These are phyloP conservation scores for Lathyrus sativus DNA, from an alignment of 306 rosid species.

Conservation along the genomic window DNA sequence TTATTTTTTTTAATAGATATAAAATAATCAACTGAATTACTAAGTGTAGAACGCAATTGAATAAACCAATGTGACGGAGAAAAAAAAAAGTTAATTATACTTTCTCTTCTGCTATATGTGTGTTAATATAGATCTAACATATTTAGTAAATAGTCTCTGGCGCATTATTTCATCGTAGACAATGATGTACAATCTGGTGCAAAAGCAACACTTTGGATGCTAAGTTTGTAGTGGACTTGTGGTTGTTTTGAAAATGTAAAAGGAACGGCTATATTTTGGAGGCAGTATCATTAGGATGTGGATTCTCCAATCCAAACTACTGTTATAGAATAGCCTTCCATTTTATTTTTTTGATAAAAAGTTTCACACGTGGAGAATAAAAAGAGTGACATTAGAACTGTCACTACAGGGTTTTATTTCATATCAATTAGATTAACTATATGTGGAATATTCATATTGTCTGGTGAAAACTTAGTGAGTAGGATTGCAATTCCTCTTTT, in stretches of 20 bases:
- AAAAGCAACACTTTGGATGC: conserved; percentile 2
- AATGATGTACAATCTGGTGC: neutral
- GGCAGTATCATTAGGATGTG: conserved; percentile 46
- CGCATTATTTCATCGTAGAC: too few species aligned
- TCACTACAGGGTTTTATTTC: conserved; percentile 46
- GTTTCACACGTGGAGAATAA: conserved; percentile 51
- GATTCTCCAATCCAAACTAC: conserved; percentile 57
- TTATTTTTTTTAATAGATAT: too few species aligned
- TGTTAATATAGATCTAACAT: too few species aligned
- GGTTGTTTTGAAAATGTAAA: conserved; percentile 40
- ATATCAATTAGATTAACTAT: conserved; percentile 16
- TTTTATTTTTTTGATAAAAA: conserved; percentile 38
- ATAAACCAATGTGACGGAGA: too few species aligned
- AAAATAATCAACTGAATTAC: too few species aligned
- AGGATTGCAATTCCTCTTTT: conserved; percentile 63
- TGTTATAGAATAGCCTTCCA: conserved; percentile 52
- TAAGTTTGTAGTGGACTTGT: conserved; percentile 6
- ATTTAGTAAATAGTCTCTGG: too few species aligned
- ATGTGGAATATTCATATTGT: conserved; percentile 59
- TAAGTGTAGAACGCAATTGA: too few species aligned
- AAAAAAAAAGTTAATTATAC: too few species aligned
- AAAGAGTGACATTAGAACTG: conserved; percentile 35
- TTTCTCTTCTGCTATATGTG: too few species aligned
- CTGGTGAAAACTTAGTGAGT: conserved; percentile 43
- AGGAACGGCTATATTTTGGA: conserved; percentile 52